These are phyloP conservation scores for Ilyonectria mors-panacis DNA, from an alignment of 2,329 filamentous ascomycete genomes.

Conservation along the genomic window DNA sequence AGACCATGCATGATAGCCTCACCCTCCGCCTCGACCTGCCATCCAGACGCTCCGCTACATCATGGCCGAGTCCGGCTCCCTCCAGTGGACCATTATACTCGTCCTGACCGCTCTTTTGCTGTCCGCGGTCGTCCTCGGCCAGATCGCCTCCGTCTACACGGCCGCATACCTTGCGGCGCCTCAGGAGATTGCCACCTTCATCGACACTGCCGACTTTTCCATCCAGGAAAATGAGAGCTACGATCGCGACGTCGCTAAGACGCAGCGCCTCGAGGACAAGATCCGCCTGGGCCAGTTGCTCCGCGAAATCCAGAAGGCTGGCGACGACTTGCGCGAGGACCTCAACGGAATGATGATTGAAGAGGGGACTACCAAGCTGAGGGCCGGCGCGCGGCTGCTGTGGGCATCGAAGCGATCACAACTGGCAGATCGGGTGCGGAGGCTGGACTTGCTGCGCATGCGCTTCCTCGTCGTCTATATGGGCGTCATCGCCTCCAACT, in stretches of 20 bases:
- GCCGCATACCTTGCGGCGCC: constrained; percentile 72
- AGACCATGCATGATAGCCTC: constrained; percentile 50
- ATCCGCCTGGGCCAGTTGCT: constrained; percentile 70
- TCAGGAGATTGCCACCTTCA: constrained; percentile 69
- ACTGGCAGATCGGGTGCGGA: constrained; percentile 71
- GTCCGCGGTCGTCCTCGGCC: constrained; percentile 67
- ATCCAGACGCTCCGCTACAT: constrained; percentile 50
- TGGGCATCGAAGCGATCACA: constrained; percentile 70
- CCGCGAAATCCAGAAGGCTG: constrained; percentile 73
- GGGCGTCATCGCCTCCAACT: constrained; percentile 65
- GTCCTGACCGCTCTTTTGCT: constrained; percentile 71
- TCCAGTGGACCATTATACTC: constrained; percentile 72
- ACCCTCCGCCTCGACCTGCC: constrained; percentile 45
- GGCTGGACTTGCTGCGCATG: constrained; percentile 74
- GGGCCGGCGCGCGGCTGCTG: constrained; percentile 65
- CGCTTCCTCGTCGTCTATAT: constrained; percentile 76
- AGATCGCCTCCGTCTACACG: constrained; percentile 67
- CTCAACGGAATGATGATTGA: constrained; percentile 68
- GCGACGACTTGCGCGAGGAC: constrained; percentile 74
- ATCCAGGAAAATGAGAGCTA: constrained; percentile 76
- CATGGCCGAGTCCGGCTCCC: constrained; percentile 67
- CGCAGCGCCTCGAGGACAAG: constrained; percentile 74
- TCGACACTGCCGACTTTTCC: constrained; percentile 74
- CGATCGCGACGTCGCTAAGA: constrained; percentile 70
- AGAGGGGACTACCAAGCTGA: constrained; percentile 60